Percentiles rank a stretch among this genome's conserved stretches.
Evolutionary conservation across 2,329 filamentous ascomycete genomes (phyloP).

Genomic region (Rhinocladiella similis): DNA sequence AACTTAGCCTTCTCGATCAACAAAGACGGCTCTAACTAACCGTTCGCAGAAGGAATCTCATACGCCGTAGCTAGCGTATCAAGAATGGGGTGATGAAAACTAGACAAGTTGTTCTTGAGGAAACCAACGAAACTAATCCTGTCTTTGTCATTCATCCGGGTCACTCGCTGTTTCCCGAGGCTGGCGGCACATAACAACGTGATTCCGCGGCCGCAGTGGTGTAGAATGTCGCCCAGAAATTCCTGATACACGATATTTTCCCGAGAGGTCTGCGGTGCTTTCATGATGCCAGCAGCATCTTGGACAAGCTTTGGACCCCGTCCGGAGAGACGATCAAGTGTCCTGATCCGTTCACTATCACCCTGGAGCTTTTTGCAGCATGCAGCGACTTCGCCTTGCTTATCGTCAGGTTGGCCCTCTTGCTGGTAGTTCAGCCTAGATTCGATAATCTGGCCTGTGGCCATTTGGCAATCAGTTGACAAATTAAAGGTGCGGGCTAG

Average conservation of each 20-base stretch:
- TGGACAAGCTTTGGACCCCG: not conserved
- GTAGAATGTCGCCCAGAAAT: not conserved
- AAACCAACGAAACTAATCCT: not conserved
- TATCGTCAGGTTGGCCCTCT: not conserved
- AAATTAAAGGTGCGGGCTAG: not conserved
- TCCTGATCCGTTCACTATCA: not conserved
- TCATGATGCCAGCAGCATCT: slow-evolving; percentile 1
- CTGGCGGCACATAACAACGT: slow-evolving; percentile 1
- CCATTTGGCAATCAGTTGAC: not conserved
- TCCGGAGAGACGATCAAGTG: not conserved
- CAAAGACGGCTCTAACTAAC: not conserved
- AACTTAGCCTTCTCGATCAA: slow-evolving; percentile 1
- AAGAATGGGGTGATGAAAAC: not conserved
- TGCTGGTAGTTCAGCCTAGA: not conserved
- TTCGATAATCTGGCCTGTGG: not conserved
- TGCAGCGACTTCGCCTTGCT: not conserved
- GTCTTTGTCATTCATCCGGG: not conserved
- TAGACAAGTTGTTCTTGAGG: not conserved
- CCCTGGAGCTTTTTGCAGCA: not conserved
- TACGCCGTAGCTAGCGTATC: not conserved
- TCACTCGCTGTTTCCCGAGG: slow-evolving; percentile 1
- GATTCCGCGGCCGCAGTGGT: not conserved
- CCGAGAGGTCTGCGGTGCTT: not conserved
- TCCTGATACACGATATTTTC: not conserved
- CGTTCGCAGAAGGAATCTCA: not conserved